A percentile compares a stretch with the other conserved stretches of the same genome.
Conservation (phyloP, 1,284 basidiomycete species). For the Quambalaria eucalypti region DNA sequence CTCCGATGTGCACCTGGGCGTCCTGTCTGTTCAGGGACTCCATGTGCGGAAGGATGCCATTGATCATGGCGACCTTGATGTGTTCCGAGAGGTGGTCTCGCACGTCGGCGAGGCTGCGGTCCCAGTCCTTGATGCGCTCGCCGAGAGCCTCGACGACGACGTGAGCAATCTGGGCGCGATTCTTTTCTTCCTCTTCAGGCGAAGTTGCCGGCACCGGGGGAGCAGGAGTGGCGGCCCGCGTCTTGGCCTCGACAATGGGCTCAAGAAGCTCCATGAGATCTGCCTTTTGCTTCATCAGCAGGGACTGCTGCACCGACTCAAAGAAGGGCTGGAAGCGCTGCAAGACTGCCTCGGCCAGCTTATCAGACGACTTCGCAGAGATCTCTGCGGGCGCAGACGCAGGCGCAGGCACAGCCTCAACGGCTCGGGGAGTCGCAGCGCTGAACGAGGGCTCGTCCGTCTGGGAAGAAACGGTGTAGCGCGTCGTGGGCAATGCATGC, state of each 20-base stretch:
- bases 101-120: conserved; percentile 11
- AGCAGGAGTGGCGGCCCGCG: no score
- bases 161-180: no score
- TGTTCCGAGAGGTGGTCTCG: conserved; percentile 6
- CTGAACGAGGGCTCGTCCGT: not conserved
- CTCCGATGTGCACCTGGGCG: not conserved
- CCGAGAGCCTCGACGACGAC: conserved; percentile 11
- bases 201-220: no score
- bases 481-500: not conserved
- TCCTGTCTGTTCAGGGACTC: conserved; percentile 10
- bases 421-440: no score
- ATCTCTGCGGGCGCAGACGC: no score
- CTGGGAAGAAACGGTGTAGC: not conserved
- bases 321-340: not conserved
- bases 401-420: no score
- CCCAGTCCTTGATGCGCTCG: conserved; percentile 7
- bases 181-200: no score
- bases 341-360: not conserved
- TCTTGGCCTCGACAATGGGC: no score
- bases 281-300: no score
- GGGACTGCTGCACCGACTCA: not conserved
- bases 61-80: conserved; percentile 14
- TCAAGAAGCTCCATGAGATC: no score
- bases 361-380: no score
- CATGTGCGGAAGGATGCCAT: conserved; percentile 18